Conservation (phyloP, 768 basidiomycete species). For the Antrodiella citrinella region DNA sequence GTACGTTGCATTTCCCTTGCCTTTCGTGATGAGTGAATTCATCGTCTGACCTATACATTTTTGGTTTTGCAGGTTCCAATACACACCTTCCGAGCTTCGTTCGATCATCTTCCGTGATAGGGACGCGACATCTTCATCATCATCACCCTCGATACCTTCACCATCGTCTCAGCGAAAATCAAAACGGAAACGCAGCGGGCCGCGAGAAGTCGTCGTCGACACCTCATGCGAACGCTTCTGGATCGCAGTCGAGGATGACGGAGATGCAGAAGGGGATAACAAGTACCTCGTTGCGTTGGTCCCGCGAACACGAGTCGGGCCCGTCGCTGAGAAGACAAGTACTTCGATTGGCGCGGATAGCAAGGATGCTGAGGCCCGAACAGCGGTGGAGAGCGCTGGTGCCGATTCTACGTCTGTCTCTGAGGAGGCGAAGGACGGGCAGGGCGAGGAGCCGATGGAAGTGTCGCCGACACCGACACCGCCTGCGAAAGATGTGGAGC, state of each 20-base stretch:
- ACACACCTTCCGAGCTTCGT: slow-evolving; percentile 20
- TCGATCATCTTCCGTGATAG: slow-evolving; percentile 16
- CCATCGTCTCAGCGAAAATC: slow-evolving; percentile 1
- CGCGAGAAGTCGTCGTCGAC: slow-evolving; percentile 21
- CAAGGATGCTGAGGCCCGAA: too few species aligned
- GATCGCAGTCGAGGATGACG: slow-evolving; percentile 13
- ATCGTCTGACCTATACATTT: neutral
- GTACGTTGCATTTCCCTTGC: slow-evolving; percentile 9
- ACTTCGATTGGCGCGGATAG: neutral
- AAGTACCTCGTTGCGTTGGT: slow-evolving; percentile 15
- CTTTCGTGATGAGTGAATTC: neutral
- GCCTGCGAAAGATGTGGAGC: too few species aligned
- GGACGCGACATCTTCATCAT: slow-evolving; percentile 3
- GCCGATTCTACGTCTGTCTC: neutral
- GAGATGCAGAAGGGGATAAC: slow-evolving; percentile 6
- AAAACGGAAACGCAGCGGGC: neutral
- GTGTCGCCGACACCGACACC: too few species aligned
- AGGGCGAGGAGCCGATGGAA: neutral
- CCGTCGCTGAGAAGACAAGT: neutral
- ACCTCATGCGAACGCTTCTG: slow-evolving; percentile 23
- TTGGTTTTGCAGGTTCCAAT: slow-evolving; percentile 21
- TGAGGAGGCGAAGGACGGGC: neutral
- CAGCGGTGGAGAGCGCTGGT: neutral
- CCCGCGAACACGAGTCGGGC: neutral
- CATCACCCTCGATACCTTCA: slow-evolving; percentile 3